phyloP scores from a whole-genome alignment of 2,329 filamentous ascomycete genomes.

The Clonostachys rosea region DNA sequence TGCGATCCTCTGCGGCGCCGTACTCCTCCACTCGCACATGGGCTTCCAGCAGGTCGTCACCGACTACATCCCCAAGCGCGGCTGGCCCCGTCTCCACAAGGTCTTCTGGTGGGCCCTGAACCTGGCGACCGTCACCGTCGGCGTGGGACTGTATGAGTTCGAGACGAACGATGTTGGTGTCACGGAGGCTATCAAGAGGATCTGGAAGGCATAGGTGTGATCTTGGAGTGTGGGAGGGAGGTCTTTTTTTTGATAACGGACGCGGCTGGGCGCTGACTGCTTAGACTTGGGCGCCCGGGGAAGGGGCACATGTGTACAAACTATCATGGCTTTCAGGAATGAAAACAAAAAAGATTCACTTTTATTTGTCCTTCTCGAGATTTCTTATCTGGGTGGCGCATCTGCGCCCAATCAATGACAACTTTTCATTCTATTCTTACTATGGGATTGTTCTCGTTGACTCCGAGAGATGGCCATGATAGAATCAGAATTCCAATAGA shows the following conservation, averaged over 20 bases:
- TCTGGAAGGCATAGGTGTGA: constrained; percentile 72
- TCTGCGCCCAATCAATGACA: no score
- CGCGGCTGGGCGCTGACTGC: no score
- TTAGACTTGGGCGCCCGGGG: constrained; percentile 3
- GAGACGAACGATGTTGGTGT: constrained; percentile 98
- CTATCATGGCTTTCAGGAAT: no score
- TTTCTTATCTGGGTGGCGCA: no score
- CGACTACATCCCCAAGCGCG: constrained; percentile 80
- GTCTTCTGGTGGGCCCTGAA: constrained; percentile 76
- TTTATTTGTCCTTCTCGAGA: no score
- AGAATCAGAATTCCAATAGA: no score
- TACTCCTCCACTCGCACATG: constrained; percentile 92
- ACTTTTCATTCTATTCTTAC: no score
- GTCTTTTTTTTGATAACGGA: background rate
- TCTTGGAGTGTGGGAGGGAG: background rate
- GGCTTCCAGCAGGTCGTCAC: constrained; percentile 88
- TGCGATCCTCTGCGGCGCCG: constrained; percentile 73
- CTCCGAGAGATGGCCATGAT: no score
- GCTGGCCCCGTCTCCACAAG: constrained; percentile 64
- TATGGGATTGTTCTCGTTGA: no score
- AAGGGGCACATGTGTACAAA: no score
- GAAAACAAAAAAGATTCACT: no score
- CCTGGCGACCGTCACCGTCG: constrained; percentile 71
- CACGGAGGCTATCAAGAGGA: constrained; percentile 80
- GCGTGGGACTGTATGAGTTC: constrained; percentile 92